These are phyloP conservation scores for Hypoxylon rickii DNA, from an alignment of 495 filamentous ascomycete species.

Conservation along the genomic window DNA sequence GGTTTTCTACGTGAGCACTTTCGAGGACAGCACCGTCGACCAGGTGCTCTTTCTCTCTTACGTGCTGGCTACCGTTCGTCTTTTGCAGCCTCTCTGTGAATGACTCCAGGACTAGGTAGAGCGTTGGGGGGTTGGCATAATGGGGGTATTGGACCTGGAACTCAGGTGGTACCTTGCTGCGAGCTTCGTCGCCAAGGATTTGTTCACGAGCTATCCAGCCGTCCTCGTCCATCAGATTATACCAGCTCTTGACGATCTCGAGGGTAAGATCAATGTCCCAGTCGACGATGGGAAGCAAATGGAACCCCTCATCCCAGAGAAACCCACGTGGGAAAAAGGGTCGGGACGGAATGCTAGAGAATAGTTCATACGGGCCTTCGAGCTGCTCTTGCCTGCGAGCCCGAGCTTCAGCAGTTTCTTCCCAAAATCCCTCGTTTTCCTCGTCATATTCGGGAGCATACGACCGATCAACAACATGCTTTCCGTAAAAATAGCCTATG, in stretches of 20 bases:
- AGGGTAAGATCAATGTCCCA: conserved; percentile 93
- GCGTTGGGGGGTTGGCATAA: conserved; percentile 96
- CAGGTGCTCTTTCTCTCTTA: conserved; percentile 37
- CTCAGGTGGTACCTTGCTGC: conserved; percentile 93
- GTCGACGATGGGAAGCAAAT: conserved; percentile 87
- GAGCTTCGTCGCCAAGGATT: conserved; percentile 90
- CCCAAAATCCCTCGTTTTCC: conserved; percentile 97
- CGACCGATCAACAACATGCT: conserved; percentile 84
- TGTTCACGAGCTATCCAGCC: conserved; percentile 98
- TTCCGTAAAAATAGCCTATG: conserved; percentile 92
- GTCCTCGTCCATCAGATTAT: conserved; percentile 92
- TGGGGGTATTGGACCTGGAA: conserved; percentile 97
- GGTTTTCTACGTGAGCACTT: conserved; percentile 66
- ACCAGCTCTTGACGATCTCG: conserved; percentile 94
- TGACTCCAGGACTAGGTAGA: conserved; percentile 84
- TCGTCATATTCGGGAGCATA: conserved; percentile 91
- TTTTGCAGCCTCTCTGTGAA: conserved; percentile 75
- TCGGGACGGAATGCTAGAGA: conserved; percentile 88
- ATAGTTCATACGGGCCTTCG: conserved; percentile 88
- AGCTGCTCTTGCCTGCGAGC: conserved; percentile 64
- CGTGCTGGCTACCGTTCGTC: conserved; percentile 44
- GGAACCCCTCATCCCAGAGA: conserved; percentile 98
- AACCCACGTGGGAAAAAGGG: conserved; percentile 97
- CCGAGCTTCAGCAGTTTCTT: conserved; percentile 77
- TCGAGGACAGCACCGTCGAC: conserved; percentile 46